Base-by-base conservation (phyloP, 1,139 yeast species). In the Lodderomyces oxycetoniae region DNA sequence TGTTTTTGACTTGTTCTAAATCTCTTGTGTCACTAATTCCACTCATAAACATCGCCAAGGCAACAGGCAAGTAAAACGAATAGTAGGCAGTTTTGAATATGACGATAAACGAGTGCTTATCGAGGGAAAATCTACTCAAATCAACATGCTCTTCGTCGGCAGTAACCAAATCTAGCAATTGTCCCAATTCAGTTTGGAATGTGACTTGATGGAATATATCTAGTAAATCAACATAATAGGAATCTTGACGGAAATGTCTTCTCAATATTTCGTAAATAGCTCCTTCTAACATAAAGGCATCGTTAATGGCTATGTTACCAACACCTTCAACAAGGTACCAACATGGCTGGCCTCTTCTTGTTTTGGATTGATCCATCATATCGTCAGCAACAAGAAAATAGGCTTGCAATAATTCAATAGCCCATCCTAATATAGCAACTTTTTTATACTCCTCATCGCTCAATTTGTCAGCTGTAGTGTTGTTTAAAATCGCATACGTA, bases 271-370 rank as follows among this genome's bases (percentile, higher is more conserved):
- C 70, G 64, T 91, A 93, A 50, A 93, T 88, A 33, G 96, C 89
- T 37, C 93, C 94, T 63, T 93, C 98, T 47, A 93, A 74, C 94
- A 93, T 87, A 61, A 91, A 93, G 2, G 98, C 78, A 55, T 93
- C 99, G 57, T 93, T 93, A 62, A 93, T 91, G 41, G 99, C 98
- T 57, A 91, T 83, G 59, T 87, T 86, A 28, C 85, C 86, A 38
- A 89, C 95, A 30, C 78, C 79, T 42, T 79, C 82, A 35, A 67
- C 74, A 53, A 68, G 80, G 67, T 89, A 93, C 98, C 98, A 93
- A 66, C 99, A 93, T 48, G 96, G 91, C 62, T 91, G 97, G 37
- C 96, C 97, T 59, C 99, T 81, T 71, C 99, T 85, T 31, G 98
- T 93, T 61, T 87, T 84, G 25, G 96, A 86, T 48, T 79, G 79